phyloP scores from a whole-genome alignment of 768 basidiomycete genomes.

The Boletus rubescentipes region DNA sequence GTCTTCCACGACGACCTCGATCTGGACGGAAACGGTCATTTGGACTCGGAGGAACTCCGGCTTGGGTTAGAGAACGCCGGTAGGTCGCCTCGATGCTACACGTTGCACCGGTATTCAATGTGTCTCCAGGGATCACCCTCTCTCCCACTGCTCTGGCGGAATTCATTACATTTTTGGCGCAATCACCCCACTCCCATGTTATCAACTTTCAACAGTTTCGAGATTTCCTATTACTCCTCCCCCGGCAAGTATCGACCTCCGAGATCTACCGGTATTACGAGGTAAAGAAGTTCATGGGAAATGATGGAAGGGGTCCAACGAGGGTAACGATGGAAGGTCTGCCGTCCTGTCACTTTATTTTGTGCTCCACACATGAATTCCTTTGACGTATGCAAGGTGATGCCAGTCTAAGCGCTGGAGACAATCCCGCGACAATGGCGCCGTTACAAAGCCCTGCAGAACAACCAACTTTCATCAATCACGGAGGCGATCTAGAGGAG shows the following conservation, averaged over 20 bases:
- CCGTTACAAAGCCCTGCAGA: slow-evolving; percentile 13
- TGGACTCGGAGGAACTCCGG: slow-evolving; percentile 65
- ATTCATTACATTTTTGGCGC: slow-evolving; percentile 76
- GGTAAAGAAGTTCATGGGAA: slow-evolving; percentile 62
- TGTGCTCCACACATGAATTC: slow-evolving; percentile 18
- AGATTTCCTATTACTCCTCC: slow-evolving; percentile 85
- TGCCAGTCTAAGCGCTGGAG: slow-evolving; percentile 75
- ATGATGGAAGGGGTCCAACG: slow-evolving; percentile 75
- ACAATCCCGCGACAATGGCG: slow-evolving; percentile 48
- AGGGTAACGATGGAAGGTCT: slow-evolving; percentile 89
- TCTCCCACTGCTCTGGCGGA: slow-evolving; percentile 70
- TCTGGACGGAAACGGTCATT: slow-evolving; percentile 80
- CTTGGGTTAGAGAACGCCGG: slow-evolving; percentile 72
- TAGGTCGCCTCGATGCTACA: slow-evolving; percentile 33
- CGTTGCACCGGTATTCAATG: slow-evolving; percentile 18
- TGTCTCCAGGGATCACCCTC: slow-evolving; percentile 63
- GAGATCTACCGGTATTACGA: slow-evolving; percentile 89
- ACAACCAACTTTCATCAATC: slow-evolving; percentile 22
- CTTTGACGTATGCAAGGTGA: slow-evolving; percentile 54
- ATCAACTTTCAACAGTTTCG: slow-evolving; percentile 86
- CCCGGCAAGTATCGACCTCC: slow-evolving; percentile 72
- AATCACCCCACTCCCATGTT: slow-evolving; percentile 63
- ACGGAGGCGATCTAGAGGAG: slow-evolving; percentile 46
- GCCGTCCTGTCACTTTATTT: slow-evolving; percentile 19
- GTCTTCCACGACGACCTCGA: slow-evolving; percentile 91